Evolutionary conservation across 352 stramenopile genomes (phyloP).

Genomic region (Globisporangium takayamanum): DNA sequence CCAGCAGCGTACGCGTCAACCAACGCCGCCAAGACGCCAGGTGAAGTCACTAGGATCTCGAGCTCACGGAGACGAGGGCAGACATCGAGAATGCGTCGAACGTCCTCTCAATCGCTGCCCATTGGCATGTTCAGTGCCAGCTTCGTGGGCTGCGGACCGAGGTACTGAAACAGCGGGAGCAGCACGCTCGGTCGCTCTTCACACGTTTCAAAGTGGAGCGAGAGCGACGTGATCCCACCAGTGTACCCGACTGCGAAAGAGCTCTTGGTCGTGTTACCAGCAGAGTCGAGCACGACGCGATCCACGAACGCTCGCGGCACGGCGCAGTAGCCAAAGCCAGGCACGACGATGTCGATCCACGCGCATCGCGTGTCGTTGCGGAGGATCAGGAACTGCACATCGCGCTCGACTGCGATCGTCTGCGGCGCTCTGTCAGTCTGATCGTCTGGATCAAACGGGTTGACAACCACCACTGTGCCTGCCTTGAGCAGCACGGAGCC

Average conservation of each 20-base stretch:
- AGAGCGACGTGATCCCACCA: background rate
- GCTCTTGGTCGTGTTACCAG: background rate
- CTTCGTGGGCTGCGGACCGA: background rate
- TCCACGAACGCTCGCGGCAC: background rate
- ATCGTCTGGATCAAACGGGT: background rate
- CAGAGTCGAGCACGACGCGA: background rate
- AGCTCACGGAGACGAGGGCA: background rate
- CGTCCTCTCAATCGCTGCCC: background rate
- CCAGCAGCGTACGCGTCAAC: background rate
- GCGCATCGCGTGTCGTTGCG: background rate
- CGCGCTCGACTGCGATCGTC: background rate
- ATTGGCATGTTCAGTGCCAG: background rate
- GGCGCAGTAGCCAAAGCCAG: slow-evolving; percentile 1
- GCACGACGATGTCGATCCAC: slow-evolving; percentile 4
- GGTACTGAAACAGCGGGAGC: background rate
- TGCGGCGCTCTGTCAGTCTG: background rate
- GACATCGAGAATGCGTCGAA: background rate
- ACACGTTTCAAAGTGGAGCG: background rate
- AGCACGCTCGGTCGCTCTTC: background rate
- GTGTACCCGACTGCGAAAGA: background rate
- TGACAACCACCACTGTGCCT: background rate
- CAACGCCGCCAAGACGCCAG: background rate
- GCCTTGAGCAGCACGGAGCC: background rate
- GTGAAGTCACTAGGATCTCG: background rate
- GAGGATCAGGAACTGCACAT: background rate